Evolutionary conservation across 106 monocot species (phyloP).

Genomic region (Xerophyta viscosa): DNA sequence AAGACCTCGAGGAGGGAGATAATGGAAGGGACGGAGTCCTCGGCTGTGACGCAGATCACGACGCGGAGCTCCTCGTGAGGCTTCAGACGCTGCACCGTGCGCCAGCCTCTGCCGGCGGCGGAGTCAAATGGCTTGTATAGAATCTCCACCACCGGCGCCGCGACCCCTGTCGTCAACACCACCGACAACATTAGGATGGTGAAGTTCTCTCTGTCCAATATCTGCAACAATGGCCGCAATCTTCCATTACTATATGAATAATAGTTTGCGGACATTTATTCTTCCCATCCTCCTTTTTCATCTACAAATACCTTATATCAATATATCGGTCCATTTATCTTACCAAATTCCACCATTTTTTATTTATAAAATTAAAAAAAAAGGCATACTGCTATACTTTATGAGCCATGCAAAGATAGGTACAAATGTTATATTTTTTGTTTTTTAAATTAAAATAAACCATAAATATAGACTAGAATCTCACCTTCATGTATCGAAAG

Average conservation of each 20-base stretch:
- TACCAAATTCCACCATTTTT: background rate
- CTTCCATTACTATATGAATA: background rate
- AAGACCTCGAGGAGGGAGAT: constrained; percentile 28
- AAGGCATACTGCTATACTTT: no score
- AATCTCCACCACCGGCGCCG: background rate
- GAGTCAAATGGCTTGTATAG: constrained; percentile 14
- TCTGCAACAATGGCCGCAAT: constrained; percentile 20
- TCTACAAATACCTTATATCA: no score
- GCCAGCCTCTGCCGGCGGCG: background rate
- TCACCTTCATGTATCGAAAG: constrained; percentile 4
- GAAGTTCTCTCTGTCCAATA: constrained; percentile 1
- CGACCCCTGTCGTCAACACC: background rate
- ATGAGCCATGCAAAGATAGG: no score
- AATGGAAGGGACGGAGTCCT: constrained; percentile 18
- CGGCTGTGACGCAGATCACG: constrained; percentile 16
- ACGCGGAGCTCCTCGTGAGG: constrained; percentile 27
- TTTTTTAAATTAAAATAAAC: no score
- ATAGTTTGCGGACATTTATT: no score
- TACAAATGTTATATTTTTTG: no score
- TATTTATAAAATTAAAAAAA: background rate
- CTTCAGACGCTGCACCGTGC: constrained; percentile 10
- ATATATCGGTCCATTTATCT: no score
- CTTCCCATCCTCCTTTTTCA: no score
- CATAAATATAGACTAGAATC: no score
- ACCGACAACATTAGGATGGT: background rate